These are phyloP conservation scores for Nicotiana obtusifolia DNA, from an alignment of 257 asterid genomes.

Conservation along the genomic window DNA sequence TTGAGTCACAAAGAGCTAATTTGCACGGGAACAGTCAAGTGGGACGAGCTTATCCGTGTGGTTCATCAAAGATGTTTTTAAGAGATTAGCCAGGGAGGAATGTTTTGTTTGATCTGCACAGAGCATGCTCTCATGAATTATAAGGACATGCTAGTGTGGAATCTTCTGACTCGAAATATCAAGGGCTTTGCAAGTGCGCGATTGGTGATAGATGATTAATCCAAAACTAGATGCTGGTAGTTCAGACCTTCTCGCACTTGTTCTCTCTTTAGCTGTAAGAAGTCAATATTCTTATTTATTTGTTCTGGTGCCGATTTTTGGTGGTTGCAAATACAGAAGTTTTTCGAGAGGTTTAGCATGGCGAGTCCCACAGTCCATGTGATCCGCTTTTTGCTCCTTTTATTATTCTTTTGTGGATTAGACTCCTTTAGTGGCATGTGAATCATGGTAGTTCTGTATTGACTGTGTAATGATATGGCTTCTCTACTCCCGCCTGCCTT, in stretches of 20 bases:
- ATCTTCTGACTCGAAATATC: constrained; percentile 18
- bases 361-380: constrained; percentile 18
- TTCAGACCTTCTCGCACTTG: constrained; percentile 30
- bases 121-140: constrained; percentile 24
- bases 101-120: constrained; percentile 37
- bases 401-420: constrained; percentile 10
- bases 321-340: constrained; percentile 30
- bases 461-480: constrained; percentile 12
- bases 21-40: constrained; percentile 14
- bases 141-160: constrained; percentile 18
- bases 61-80: constrained; percentile 27
- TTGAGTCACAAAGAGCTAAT: not conserved
- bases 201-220: constrained; percentile 39
- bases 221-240: constrained; percentile 29
- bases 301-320: constrained; percentile 34
- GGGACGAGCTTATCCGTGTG: constrained; percentile 20
- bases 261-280: constrained; percentile 44
- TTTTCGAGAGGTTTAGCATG: constrained; percentile 24
- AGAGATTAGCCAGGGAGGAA: constrained; percentile 17
- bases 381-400: not conserved
- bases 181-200: constrained; percentile 29
- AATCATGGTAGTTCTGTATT: not conserved
- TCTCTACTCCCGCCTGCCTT: not conserved
- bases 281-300: constrained; percentile 37
- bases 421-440: constrained; percentile 18